These are phyloP conservation scores for Phytophthora crassamura DNA, from an alignment of 352 stramenopile genomes.

Conservation along the genomic window DNA sequence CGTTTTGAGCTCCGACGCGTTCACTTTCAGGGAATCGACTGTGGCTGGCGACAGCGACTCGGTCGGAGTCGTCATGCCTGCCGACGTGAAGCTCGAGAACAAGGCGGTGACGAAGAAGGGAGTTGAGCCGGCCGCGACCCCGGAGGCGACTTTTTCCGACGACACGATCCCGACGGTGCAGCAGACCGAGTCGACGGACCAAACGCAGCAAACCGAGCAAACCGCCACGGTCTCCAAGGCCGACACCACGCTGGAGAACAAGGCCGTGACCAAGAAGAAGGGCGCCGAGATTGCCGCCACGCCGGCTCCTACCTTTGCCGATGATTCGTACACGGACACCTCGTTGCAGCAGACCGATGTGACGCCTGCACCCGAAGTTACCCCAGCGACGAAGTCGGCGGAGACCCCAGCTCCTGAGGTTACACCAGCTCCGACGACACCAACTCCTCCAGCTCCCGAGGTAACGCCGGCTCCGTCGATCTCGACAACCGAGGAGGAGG, in stretches of 20 bases:
- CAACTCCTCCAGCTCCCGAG: neutral
- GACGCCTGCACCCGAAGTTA: constrained; percentile 16
- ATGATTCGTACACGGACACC: constrained; percentile 20
- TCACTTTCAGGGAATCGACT: constrained; percentile 35
- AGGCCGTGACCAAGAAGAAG: constrained; percentile 22
- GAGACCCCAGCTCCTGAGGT: constrained; percentile 3
- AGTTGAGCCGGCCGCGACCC: constrained; percentile 7
- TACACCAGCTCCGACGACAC: constrained; percentile 21
- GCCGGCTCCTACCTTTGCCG: constrained; percentile 18
- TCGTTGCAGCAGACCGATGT: constrained; percentile 14
- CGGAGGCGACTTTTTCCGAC: constrained; percentile 17
- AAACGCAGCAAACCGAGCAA: neutral
- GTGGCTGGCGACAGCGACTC: constrained; percentile 30
- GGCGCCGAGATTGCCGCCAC: constrained; percentile 2
- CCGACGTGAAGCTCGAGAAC: constrained; percentile 25
- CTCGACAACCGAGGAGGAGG: constrained; percentile 10
- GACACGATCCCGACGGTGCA: constrained; percentile 16
- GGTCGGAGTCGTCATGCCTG: constrained; percentile 31
- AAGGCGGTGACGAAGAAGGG: constrained; percentile 28
- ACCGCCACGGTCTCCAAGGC: neutral
- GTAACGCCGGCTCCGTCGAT: constrained; percentile 5
- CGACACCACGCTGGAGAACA: constrained; percentile 26
- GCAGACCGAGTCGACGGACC: constrained; percentile 16
- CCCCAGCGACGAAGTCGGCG: constrained; percentile 3
- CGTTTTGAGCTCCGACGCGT: constrained; percentile 18